Percentiles rank a stretch among this genome's conserved stretches.
These are phyloP conservation scores for Aegilops speltoides DNA, from an alignment of 176 grass and related monocot species.

Conservation along the genomic window DNA sequence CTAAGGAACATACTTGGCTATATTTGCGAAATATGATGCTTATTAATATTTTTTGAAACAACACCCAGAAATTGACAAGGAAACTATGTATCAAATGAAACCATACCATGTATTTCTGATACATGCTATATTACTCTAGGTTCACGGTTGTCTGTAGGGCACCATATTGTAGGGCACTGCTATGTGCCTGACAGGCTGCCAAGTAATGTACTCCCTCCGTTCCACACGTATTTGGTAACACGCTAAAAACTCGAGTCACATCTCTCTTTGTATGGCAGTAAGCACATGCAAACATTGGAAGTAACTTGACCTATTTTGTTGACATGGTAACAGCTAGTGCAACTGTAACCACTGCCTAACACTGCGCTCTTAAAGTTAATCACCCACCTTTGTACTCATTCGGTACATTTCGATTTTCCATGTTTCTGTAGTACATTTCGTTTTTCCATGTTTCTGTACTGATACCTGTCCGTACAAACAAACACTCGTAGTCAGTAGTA, in stretches of 20 bases:
- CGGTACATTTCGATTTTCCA: neutral
- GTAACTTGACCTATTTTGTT: neutral
- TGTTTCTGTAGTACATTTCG: neutral
- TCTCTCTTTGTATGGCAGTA: neutral
- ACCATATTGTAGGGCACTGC: too few species aligned
- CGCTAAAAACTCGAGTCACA: neutral
- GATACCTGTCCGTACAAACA: neutral
- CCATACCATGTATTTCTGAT: neutral
- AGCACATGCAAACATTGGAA: neutral
- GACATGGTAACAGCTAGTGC: neutral
- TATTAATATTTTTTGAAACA: neutral
- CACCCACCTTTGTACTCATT: neutral
- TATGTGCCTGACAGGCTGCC: neutral
- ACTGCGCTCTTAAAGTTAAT: neutral
- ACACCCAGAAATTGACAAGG: neutral
- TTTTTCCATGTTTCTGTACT: neutral
- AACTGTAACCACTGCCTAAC: neutral
- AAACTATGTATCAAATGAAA: neutral
- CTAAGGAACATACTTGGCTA: neutral
- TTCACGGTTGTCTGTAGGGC: neutral
- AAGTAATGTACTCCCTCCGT: too few species aligned
- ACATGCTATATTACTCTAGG: neutral
- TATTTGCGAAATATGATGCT: slow-evolving; percentile 5
- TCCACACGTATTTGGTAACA: too few species aligned
- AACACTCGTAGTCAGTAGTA: neutral